phyloP scores from a whole-genome alignment of 177 flowering plant genomes.

The Vitis hybrid region DNA sequence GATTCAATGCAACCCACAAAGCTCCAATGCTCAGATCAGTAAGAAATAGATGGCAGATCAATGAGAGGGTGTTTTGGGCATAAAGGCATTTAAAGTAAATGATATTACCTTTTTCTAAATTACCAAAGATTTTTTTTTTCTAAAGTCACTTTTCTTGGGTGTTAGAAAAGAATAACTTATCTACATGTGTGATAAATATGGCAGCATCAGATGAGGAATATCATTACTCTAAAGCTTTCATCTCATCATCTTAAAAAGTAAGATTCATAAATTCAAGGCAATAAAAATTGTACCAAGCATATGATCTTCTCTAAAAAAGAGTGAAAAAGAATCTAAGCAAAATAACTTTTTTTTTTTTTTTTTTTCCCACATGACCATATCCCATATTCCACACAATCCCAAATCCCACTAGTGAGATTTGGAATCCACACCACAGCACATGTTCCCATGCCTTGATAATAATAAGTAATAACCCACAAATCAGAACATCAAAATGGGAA shows the following conservation, averaged over 20 bases:
- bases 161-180: background rate
- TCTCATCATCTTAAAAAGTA: background rate
- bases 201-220: background rate
- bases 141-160: background rate
- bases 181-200: background rate
- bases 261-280: slow-evolving; percentile 12
- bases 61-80: background rate
- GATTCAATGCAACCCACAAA: too few species aligned
- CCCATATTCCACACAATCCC: slow-evolving; percentile 13
- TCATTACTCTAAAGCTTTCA: background rate
- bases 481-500: background rate
- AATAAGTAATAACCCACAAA: background rate
- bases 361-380: background rate
- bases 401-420: slow-evolving; percentile 17
- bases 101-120: background rate
- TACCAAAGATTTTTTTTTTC: background rate
- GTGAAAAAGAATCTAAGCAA: background rate
- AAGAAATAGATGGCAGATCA: background rate
- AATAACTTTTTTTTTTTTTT: background rate
- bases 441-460: slow-evolving; percentile 14
- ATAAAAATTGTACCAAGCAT: slow-evolving; percentile 1
- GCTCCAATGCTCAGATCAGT: background rate
- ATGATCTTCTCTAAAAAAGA: background rate
- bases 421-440: slow-evolving; percentile 22
- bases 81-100: background rate